A percentile compares a stretch with the other conserved stretches of the same genome.
Evolutionary conservation across 768 basidiomycete genomes (phyloP).

Genomic region (Suillus decipiens): DNA sequence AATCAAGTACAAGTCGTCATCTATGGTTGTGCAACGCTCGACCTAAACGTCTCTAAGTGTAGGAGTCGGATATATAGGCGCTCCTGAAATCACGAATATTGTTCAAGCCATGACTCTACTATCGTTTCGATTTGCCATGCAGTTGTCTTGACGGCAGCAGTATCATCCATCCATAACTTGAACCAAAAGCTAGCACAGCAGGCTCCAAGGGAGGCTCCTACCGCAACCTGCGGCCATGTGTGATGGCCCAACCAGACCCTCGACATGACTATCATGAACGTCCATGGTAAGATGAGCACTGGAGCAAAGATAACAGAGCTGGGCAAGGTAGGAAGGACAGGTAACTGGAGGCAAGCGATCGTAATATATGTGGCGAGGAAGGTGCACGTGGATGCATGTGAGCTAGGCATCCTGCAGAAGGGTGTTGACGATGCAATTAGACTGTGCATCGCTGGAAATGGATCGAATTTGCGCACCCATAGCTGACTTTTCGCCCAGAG

Average conservation of each 20-base stretch:
- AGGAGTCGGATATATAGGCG: background rate
- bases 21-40: background rate
- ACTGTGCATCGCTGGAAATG: background rate
- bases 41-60: background rate
- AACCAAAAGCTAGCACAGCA: conserved; percentile 59
- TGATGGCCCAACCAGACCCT: conserved; percentile 79
- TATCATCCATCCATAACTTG: conserved; percentile 47
- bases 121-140: conserved; percentile 19
- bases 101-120: background rate
- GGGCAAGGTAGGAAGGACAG: conserved; percentile 58
- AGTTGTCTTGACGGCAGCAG: conserved; percentile 22
- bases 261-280: conserved; percentile 56
- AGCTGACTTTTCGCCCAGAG: conserved; percentile 52
- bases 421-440: conserved; percentile 1
- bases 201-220: conserved; percentile 57
- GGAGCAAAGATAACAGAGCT: conserved; percentile 35
- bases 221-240: conserved; percentile 67
- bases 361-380: conserved; percentile 64
- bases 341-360: conserved; percentile 58
- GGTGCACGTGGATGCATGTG: conserved; percentile 70
- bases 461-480: conserved; percentile 56
- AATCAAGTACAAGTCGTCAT: background rate
- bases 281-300: conserved; percentile 56
- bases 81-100: background rate
- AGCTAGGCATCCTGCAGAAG: conserved; percentile 73